Conservation (phyloP, 2,329 filamentous ascomycete species). For the Rhynchosporium agropyri region DNA sequence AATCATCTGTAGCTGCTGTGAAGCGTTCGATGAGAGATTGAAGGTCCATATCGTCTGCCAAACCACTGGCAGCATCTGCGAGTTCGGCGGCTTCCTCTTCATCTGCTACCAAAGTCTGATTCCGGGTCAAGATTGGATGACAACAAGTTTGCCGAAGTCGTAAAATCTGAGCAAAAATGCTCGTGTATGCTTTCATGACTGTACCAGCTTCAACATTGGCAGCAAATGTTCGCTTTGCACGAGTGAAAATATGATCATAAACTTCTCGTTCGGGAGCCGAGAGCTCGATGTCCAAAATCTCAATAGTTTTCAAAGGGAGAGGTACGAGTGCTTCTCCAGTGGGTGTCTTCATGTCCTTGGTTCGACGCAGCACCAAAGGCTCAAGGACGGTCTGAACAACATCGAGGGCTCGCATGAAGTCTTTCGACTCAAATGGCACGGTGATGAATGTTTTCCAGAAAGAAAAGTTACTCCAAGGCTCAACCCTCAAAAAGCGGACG, state of each 20-base stretch:
- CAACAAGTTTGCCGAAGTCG: slow-evolving; percentile 92
- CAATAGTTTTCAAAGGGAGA: slow-evolving; percentile 76
- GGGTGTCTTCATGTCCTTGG: slow-evolving; percentile 98
- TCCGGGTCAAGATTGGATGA: slow-evolving; percentile 86
- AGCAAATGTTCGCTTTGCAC: slow-evolving; percentile 81
- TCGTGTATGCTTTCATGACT: slow-evolving; percentile 92
- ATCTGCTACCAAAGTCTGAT: slow-evolving; percentile 80
- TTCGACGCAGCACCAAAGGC: slow-evolving; percentile 89
- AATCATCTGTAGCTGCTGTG: slow-evolving; percentile 65
- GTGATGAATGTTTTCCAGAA: slow-evolving; percentile 99
- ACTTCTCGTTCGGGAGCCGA: slow-evolving; percentile 84
- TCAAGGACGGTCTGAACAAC: slow-evolving; percentile 97
- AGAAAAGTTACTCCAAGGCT: slow-evolving; percentile 98
- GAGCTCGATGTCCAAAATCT: slow-evolving; percentile 86
- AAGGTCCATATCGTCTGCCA: slow-evolving; percentile 96
- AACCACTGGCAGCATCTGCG: slow-evolving; percentile 75
- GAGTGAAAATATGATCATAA: slow-evolving; percentile 85
- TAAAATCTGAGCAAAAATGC: slow-evolving; percentile 95
- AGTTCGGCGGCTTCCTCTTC: slow-evolving; percentile 81
- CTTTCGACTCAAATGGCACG: slow-evolving; percentile 91
- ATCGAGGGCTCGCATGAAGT: slow-evolving; percentile 90
- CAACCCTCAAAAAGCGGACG: slow-evolving; percentile 88
- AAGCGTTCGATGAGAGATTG: slow-evolving; percentile 84
- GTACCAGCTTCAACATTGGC: slow-evolving; percentile 90
- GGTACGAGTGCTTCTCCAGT: slow-evolving; percentile 80